Evolutionary conservation across 495 filamentous ascomycete species (phyloP).

Genomic region (Penicillium salamii): DNA sequence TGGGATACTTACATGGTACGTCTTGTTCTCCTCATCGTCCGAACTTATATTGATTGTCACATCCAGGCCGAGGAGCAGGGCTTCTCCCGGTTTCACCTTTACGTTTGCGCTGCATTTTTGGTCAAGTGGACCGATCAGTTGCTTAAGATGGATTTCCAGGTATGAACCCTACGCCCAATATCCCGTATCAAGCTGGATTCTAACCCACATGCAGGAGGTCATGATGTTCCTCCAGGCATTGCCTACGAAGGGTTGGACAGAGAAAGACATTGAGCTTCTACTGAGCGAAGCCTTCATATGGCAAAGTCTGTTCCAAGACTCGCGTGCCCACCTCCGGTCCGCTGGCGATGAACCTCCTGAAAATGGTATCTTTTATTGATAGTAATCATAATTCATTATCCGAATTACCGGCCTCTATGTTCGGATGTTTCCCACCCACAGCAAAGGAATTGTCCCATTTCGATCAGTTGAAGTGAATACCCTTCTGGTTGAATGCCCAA

Average conservation of each 20-base stretch:
- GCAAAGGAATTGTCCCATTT: slow-evolving; percentile 4
- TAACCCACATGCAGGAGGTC: slow-evolving; percentile 61
- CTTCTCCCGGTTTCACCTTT: slow-evolving; percentile 96
- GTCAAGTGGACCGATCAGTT: slow-evolving; percentile 97
- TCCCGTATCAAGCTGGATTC: not conserved
- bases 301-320: slow-evolving; percentile 89
- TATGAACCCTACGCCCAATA: no score
- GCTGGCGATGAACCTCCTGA: slow-evolving; percentile 40
- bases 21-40: not conserved
- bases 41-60: slow-evolving; percentile 15
- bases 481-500: slow-evolving; percentile 82
- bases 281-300: slow-evolving; percentile 95
- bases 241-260: slow-evolving; percentile 92
- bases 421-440: slow-evolving; percentile 4
- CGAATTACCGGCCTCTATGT: slow-evolving; percentile 10
- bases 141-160: slow-evolving; percentile 92
- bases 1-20: slow-evolving; percentile 98
- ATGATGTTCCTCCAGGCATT: slow-evolving; percentile 99
- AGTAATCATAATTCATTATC: slow-evolving; percentile 37
- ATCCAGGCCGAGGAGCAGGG: slow-evolving; percentile 91
- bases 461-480: slow-evolving; percentile 83
- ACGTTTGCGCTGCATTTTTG: slow-evolving; percentile 97
- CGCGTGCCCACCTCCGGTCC: slow-evolving; percentile 73
- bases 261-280: slow-evolving; percentile 94
- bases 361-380: slow-evolving; percentile 43